These are phyloP conservation scores for Escallonia herrerae DNA, from an alignment of 129 eudicot genomes.

Conservation along the genomic window DNA sequence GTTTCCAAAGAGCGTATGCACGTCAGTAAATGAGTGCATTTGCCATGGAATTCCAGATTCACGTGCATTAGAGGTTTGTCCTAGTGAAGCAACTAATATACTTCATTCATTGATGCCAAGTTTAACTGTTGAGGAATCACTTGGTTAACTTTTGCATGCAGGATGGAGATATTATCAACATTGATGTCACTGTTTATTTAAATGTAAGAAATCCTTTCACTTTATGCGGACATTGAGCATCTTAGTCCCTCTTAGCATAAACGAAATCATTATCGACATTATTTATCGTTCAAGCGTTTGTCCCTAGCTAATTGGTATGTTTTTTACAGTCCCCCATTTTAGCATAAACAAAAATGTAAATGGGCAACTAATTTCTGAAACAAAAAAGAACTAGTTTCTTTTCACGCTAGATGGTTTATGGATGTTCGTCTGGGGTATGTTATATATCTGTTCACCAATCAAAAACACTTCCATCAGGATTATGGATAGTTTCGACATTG, in stretches of 20 bases:
- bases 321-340: too few species aligned
- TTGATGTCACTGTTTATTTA: conserved; percentile 89
- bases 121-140: not conserved
- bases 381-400: too few species aligned
- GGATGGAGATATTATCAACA: conserved; percentile 93
- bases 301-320: too few species aligned
- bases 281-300: too few species aligned
- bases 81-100: not conserved
- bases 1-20: conserved; percentile 95
- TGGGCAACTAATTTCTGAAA: too few species aligned
- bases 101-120: not conserved
- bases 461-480: too few species aligned
- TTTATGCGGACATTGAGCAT: not conserved
- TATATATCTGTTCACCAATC: too few species aligned
- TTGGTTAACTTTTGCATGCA: conserved; percentile 26
- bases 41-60: conserved; percentile 99
- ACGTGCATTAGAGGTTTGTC: conserved; percentile 78
- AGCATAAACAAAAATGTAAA: too few species aligned
- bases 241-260: not conserved
- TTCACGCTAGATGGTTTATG: too few species aligned
- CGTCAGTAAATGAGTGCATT: conserved; percentile 92
- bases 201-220: conserved; percentile 50
- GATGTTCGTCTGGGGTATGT: too few species aligned
- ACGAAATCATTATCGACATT: not conserved
- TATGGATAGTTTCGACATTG: too few species aligned